Percentiles rank a stretch among this genome's conserved stretches.
Evolutionary conservation across 2,329 filamentous ascomycete species (phyloP).

Genomic region (Aureobasidium pullulans): DNA sequence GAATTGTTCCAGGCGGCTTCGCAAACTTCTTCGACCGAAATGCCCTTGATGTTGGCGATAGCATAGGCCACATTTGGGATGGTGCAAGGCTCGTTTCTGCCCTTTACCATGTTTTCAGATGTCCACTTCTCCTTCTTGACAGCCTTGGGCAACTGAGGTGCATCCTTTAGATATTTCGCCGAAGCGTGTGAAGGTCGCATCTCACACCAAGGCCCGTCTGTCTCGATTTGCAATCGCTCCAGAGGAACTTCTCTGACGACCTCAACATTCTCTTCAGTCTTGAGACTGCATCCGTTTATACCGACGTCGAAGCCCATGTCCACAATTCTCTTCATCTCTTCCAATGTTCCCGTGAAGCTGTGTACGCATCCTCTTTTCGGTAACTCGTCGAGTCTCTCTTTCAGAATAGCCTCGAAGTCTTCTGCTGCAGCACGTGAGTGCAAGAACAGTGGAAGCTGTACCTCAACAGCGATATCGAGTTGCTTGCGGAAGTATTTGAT

Average conservation of each 20-base stretch:
- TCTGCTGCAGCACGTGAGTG: slow-evolving; percentile 81
- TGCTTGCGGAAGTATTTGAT: slow-evolving; percentile 79
- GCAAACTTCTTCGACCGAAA: slow-evolving; percentile 72
- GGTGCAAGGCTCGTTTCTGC: slow-evolving; percentile 83
- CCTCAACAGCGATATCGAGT: slow-evolving; percentile 65
- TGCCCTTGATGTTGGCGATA: slow-evolving; percentile 76
- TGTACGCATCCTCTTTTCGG: slow-evolving; percentile 75
- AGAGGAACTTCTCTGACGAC: slow-evolving; percentile 76
- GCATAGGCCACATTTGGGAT: slow-evolving; percentile 85
- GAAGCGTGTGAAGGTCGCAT: slow-evolving; percentile 84
- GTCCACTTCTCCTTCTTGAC: slow-evolving; percentile 97
- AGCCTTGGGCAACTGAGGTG: slow-evolving; percentile 65
- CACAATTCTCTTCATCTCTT: slow-evolving; percentile 76
- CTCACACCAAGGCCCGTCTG: slow-evolving; percentile 95
- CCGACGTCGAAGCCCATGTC: slow-evolving; percentile 80
- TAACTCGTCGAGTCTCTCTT: slow-evolving; percentile 42
- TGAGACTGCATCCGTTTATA: slow-evolving; percentile 95
- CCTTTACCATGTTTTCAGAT: slow-evolving; percentile 83
- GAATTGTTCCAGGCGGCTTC: slow-evolving; percentile 83
- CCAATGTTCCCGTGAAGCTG: slow-evolving; percentile 82
- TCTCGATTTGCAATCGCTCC: slow-evolving; percentile 83
- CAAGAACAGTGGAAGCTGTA: slow-evolving; percentile 81
- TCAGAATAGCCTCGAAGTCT: slow-evolving; percentile 72
- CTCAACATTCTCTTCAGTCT: slow-evolving; percentile 82
- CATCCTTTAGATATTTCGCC: slow-evolving; percentile 62